phyloP scores from a whole-genome alignment of 805 yeast genomes.

The Nakazawaea wickerhamii region DNA sequence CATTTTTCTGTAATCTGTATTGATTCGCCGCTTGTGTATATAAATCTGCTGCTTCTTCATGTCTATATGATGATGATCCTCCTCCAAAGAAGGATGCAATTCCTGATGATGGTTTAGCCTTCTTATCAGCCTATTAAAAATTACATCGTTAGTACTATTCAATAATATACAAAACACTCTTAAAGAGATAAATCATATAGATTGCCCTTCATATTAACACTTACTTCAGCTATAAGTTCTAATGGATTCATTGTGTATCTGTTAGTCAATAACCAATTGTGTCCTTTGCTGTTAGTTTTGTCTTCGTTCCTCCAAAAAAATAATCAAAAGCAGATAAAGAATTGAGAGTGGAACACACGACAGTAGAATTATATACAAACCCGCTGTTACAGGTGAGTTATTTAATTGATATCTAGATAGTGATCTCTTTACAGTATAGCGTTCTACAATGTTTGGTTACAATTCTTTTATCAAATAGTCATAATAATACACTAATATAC shows the following conservation, averaged over 20 bases:
- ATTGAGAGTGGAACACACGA: background rate
- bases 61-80: slow-evolving; percentile 51
- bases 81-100: slow-evolving; percentile 65
- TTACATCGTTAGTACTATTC: background rate
- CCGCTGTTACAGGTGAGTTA: no score
- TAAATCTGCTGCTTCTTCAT: slow-evolving; percentile 90
- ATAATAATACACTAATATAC: background rate
- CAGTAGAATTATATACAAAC: no score
- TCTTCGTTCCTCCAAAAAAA: background rate
- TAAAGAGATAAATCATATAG: background rate
- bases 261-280: no score
- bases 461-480: no score
- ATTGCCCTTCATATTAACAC: background rate
- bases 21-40: slow-evolving; percentile 92
- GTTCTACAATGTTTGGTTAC: no score
- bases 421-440: no score
- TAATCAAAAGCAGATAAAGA: no score
- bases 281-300: no score
- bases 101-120: slow-evolving; percentile 65
- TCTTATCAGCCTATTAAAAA: slow-evolving; percentile 54
- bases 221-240: slow-evolving; percentile 9
- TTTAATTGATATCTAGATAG: no score
- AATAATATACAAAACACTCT: no score
- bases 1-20: slow-evolving; percentile 71
- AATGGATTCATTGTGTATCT: slow-evolving; percentile 9